Evolutionary conservation across 1,284 basidiomycete species (phyloP).

Genomic region (Sanghuangporus baumii): DNA sequence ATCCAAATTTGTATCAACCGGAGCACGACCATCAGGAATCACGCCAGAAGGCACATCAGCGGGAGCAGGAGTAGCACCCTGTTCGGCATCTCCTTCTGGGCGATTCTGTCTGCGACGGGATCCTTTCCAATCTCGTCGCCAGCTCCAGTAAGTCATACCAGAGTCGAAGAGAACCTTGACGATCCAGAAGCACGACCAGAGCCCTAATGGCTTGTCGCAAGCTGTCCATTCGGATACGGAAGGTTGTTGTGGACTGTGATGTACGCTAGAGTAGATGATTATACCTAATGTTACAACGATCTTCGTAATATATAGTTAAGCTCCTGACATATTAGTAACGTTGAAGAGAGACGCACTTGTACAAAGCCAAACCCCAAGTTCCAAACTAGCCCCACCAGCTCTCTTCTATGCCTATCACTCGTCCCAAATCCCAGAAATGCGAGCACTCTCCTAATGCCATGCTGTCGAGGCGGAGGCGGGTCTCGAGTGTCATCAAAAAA

Average conservation of each 20-base stretch:
- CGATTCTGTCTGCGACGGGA: slow-evolving; percentile 15
- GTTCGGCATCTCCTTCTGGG: not conserved
- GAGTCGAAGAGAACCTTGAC: slow-evolving; percentile 49
- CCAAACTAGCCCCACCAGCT: slow-evolving; percentile 52
- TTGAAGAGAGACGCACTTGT: slow-evolving; percentile 43
- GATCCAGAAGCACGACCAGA: slow-evolving; percentile 69
- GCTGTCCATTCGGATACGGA: slow-evolving; percentile 54
- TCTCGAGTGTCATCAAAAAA: not conserved
- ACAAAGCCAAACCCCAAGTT: slow-evolving; percentile 46
- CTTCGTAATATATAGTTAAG: slow-evolving; percentile 28
- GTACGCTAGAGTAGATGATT: slow-evolving; percentile 43
- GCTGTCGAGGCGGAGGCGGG: not conserved
- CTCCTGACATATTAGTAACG: not conserved
- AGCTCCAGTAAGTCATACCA: slow-evolving; percentile 56
- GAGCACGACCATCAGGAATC: not conserved
- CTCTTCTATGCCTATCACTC: slow-evolving; percentile 47
- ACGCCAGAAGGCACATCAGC: not conserved
- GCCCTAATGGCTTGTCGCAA: slow-evolving; percentile 61
- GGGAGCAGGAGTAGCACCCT: not conserved
- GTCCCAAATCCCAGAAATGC: slow-evolving; percentile 54
- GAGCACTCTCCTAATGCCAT: slow-evolving; percentile 26
- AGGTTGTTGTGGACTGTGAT: slow-evolving; percentile 42
- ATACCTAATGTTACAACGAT: slow-evolving; percentile 49
- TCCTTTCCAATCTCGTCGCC: slow-evolving; percentile 40
- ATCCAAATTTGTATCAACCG: not conserved